Base-by-base conservation (phyloP, 2,329 filamentous ascomycete genomes). In the Hypoxylon sp. region DNA sequence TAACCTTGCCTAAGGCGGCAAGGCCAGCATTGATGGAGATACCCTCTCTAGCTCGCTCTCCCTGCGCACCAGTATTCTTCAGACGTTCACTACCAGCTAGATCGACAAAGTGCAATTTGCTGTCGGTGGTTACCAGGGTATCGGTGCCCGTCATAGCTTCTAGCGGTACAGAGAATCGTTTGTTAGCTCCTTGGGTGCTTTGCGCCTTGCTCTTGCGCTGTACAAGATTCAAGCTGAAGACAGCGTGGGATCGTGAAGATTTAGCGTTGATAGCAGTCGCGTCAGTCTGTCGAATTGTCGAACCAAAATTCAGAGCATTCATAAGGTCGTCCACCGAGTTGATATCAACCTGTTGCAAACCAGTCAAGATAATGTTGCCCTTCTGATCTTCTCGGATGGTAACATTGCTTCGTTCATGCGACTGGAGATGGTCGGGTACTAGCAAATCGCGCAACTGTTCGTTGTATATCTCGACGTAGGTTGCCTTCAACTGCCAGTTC, bases 91-190 rank as follows among this genome's bases (percentile, higher is more conserved):
- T 97, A 60, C 94, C 94, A 41, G 94, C 94, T 70, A 99, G 76
- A 83, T 99, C 94, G 52, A 99, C 94, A 68, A 99, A 99, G 70
- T 99, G 94, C 40, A 99, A 81, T 73, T 99, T 99, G 83, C 94
- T 99, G 71, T 99, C 94, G 7, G 94, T 89, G 0, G 91, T 97
- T 30, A 97, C 81, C 72, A 83, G 84, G 37, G 80, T 80, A 23
- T 87, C 83, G 12, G 86, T 83, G 16, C 83, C 81, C 2, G 86
- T 83, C 77, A 94, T 83, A 27, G 87, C 83, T 67, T 97, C 94
- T 4, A 93, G 68, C 0, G 93, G 91, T 59, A 95, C 86, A 0
- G 94, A 97, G 62, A 89, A 84, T 54, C 93, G 88, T 74, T 95
- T 97, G 59, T 97, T 91, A 20, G 81, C 78, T 8, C 78, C 78